Conservation (phyloP, 768 basidiomycete species). For the Lactarius hatsudake region DNA sequence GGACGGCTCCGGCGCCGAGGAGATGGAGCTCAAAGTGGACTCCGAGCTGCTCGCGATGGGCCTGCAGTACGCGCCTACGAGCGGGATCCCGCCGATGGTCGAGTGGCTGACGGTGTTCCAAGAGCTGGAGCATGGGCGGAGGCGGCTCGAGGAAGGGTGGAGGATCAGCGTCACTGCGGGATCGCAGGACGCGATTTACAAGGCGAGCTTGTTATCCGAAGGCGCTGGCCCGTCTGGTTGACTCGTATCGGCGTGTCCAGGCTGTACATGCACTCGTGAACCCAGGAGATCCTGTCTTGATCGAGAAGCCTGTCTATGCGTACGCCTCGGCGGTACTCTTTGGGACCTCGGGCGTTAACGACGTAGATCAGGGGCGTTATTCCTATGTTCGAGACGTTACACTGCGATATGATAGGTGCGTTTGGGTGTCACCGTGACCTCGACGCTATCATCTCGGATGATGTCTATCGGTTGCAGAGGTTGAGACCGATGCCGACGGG, state of each 20-base stretch:
- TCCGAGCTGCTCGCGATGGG: conserved; percentile 58
- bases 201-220: conserved; percentile 45
- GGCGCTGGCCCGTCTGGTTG: not conserved
- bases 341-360: not conserved
- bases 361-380: conserved; percentile 53
- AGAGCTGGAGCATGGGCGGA: conserved; percentile 62
- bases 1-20: conserved; percentile 43
- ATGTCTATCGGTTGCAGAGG: conserved; percentile 46
- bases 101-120: conserved; percentile 76
- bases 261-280: conserved; percentile 69
- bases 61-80: conserved; percentile 76
- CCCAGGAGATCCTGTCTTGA: conserved; percentile 74
- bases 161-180: conserved; percentile 73
- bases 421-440: conserved; percentile 6
- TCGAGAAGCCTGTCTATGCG: conserved; percentile 83
- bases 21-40: conserved; percentile 52
- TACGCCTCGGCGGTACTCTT: conserved; percentile 35
- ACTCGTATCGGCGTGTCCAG: conserved; percentile 38
- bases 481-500: conserved; percentile 73
- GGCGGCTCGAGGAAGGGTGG: conserved; percentile 57
- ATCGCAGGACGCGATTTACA: conserved; percentile 86
- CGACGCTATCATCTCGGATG: not conserved
- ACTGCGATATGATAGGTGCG: conserved; percentile 59
- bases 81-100: conserved; percentile 60
- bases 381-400: conserved; percentile 55